These are phyloP conservation scores for Metschnikowia continentalis DNA, from an alignment of 805 yeast genomes.

Conservation along the genomic window DNA sequence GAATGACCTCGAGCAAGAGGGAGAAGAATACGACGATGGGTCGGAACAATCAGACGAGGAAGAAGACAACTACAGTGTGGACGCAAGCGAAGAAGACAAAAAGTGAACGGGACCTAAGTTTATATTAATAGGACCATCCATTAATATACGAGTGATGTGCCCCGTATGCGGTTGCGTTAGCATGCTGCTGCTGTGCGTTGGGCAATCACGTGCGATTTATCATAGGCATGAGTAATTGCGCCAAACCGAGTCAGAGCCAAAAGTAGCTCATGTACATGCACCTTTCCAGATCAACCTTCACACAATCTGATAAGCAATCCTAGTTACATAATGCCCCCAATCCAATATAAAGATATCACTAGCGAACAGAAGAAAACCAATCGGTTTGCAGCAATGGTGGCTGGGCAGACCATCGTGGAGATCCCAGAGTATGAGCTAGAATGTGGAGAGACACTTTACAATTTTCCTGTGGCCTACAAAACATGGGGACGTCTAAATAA, in stretches of 20 bases:
- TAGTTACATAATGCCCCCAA: not conserved
- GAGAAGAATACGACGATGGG: not conserved
- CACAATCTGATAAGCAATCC: not conserved
- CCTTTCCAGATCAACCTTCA: not conserved
- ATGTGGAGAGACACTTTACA: conserved; percentile 65
- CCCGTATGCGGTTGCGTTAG: not conserved
- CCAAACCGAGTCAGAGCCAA: not conserved
- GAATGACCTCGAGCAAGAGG: conserved; percentile 11
- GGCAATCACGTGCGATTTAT: conserved; percentile 12
- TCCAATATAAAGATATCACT: conserved; percentile 35
- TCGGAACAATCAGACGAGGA: conserved; percentile 4
- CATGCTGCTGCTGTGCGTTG: not conserved
- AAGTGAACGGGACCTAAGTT: not conserved
- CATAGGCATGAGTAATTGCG: conserved; percentile 13
- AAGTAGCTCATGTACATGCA: not conserved
- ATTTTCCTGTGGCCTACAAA: conserved; percentile 92
- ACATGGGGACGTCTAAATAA: conserved; percentile 88
- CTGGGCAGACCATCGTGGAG: conserved; percentile 72
- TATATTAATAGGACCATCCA: no score
- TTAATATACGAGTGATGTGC: no score
- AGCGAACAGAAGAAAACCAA: conserved; percentile 51
- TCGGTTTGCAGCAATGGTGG: conserved; percentile 65
- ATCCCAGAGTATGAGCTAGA: conserved; percentile 74
- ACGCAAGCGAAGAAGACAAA: not conserved
- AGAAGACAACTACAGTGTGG: conserved; percentile 1